A percentile compares a stretch with the other conserved stretches of the same genome.
These are phyloP conservation scores for Suillus discolor DNA, from an alignment of 768 basidiomycete genomes.

Conservation along the genomic window DNA sequence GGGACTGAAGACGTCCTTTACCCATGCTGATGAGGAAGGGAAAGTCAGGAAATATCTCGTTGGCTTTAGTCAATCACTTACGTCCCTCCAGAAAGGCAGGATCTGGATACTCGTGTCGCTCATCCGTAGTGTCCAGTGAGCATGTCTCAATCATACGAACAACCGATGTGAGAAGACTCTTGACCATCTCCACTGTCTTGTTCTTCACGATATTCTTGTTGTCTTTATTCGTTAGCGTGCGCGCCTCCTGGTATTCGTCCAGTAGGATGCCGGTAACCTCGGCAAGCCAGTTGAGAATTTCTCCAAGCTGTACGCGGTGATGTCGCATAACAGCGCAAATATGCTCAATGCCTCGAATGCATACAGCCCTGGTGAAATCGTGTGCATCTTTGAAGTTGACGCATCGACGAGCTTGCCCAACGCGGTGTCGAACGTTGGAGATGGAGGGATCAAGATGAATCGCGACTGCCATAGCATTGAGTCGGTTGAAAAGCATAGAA, in stretches of 20 bases:
- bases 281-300: conserved; percentile 63
- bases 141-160: conserved; percentile 50
- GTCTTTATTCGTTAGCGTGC: conserved; percentile 22
- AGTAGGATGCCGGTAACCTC: conserved; percentile 59
- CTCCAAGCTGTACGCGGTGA: conserved; percentile 49
- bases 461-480: conserved; percentile 70
- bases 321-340: conserved; percentile 64
- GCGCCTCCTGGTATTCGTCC: conserved; percentile 49
- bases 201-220: conserved; percentile 16
- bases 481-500: conserved; percentile 82
- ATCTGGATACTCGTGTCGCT: conserved; percentile 58
- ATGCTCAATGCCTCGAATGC: conserved; percentile 75
- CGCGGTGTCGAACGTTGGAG: conserved; percentile 48
- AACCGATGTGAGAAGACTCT: conserved; percentile 58
- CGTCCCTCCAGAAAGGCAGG: conserved; percentile 56
- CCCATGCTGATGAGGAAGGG: conserved; percentile 51
- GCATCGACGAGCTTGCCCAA: conserved; percentile 69
- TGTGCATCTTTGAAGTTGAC: conserved; percentile 70
- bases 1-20: conserved; percentile 50
- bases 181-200: conserved; percentile 43
- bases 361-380: conserved; percentile 61
- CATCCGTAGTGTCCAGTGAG: conserved; percentile 39
- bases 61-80: conserved; percentile 32
- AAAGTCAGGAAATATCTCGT: conserved; percentile 12
- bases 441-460: conserved; percentile 64